Percentiles rank a stretch among this genome's conserved stretches.
phyloP scores from a whole-genome alignment of 2,329 filamentous ascomycete genomes.

The Trichoderma sp. region DNA sequence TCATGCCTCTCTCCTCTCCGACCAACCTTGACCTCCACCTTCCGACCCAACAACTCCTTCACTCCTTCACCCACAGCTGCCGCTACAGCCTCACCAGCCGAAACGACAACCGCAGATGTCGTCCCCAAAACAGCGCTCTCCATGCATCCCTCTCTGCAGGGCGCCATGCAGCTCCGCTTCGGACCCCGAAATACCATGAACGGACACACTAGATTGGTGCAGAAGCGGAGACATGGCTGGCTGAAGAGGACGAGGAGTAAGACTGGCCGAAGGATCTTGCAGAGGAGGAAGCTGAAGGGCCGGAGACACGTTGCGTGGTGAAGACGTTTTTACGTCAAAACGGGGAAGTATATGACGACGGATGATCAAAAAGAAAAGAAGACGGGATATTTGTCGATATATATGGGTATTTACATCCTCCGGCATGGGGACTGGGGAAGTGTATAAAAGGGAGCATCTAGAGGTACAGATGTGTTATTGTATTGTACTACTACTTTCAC shows the following conservation, averaged over 20 bases:
- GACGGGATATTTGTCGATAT: not conserved
- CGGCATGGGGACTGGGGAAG: not conserved
- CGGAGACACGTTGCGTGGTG: slow-evolving; percentile 46
- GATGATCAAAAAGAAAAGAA: not conserved
- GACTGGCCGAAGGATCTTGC: slow-evolving; percentile 55
- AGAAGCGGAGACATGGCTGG: slow-evolving; percentile 63
- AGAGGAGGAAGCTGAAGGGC: slow-evolving; percentile 55
- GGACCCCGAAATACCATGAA: slow-evolving; percentile 62
- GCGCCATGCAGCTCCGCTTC: slow-evolving; percentile 56
- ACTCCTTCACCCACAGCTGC: slow-evolving; percentile 32
- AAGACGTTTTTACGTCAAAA: not conserved
- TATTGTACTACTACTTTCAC: slow-evolving; percentile 21
- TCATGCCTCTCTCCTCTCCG: slow-evolving; percentile 54
- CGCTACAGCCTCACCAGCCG: slow-evolving; percentile 1
- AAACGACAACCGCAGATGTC: slow-evolving; percentile 43
- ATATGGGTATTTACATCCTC: not conserved
- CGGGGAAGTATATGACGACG: not conserved
- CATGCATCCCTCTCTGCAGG: slow-evolving; percentile 54
- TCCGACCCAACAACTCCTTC: slow-evolving; percentile 39
- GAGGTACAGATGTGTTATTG: slow-evolving; percentile 13
- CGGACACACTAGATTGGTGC: slow-evolving; percentile 54
- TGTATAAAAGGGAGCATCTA: slow-evolving; percentile 11
- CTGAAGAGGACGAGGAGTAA: slow-evolving; percentile 52
- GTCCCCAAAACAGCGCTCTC: slow-evolving; percentile 51
- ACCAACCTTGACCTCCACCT: slow-evolving; percentile 45